Evolutionary conservation across 1,284 basidiomycete genomes (phyloP).

Genomic region (Wallemia ichthyophaga): DNA sequence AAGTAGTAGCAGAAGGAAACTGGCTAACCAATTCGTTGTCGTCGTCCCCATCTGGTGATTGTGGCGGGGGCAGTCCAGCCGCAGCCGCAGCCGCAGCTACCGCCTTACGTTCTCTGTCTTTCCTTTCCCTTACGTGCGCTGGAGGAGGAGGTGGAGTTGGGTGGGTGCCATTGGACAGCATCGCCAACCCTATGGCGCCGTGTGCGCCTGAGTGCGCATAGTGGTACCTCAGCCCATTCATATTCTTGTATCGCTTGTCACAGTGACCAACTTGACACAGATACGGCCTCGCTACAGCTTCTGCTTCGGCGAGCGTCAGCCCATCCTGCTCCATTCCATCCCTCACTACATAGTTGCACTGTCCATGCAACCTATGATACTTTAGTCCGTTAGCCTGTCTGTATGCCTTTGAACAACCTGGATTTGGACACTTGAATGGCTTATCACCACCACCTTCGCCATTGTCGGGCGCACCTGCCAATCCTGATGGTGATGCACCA

Average conservation of each 20-base stretch:
- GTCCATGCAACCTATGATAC: slow-evolving; percentile 82
- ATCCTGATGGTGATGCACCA: not conserved
- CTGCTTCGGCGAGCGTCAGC: slow-evolving; percentile 50
- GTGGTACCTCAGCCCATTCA: slow-evolving; percentile 85
- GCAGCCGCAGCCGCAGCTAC: not conserved
- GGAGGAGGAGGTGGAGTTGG: slow-evolving; percentile 5
- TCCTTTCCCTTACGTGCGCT: not conserved
- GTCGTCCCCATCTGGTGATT: not conserved
- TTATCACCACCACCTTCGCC: slow-evolving; percentile 22
- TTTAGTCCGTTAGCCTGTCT: slow-evolving; percentile 92
- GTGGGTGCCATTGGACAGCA: slow-evolving; percentile 59
- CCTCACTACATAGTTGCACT: slow-evolving; percentile 66
- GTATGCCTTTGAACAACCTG: slow-evolving; percentile 93
- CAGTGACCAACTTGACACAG: slow-evolving; percentile 21
- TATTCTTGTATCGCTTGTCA: slow-evolving; percentile 82
- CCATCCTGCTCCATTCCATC: slow-evolving; percentile 33
- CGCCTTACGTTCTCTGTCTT: not conserved
- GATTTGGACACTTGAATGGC: slow-evolving; percentile 86
- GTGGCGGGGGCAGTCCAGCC: not conserved
- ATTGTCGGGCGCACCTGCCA: not conserved
- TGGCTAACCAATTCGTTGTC: not conserved
- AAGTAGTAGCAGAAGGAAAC: not conserved
- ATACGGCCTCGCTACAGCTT: slow-evolving; percentile 40
- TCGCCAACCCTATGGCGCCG: slow-evolving; percentile 49
- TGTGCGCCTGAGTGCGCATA: slow-evolving; percentile 92